A percentile compares a stretch with the other conserved stretches of the same genome.
Evolutionary conservation across 1,284 basidiomycete species (phyloP).

Genomic region (Lentinus polychrous): DNA sequence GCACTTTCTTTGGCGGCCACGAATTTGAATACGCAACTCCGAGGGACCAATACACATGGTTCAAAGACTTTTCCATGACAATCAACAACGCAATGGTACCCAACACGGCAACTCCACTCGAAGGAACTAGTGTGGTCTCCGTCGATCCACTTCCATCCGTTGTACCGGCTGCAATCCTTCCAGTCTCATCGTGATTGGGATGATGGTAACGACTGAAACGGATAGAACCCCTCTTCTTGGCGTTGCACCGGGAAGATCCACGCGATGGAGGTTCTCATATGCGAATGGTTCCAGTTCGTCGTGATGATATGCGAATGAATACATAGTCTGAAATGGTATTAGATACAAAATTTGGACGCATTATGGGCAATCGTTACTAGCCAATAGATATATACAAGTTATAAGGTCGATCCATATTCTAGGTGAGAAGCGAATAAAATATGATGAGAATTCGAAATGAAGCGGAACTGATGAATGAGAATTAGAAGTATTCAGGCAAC

Average conservation of each 20-base stretch:
- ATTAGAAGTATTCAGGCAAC: slow-evolving; percentile 7
- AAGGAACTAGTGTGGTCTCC: too few relatives aligned
- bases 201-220: too few relatives aligned
- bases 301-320: too few relatives aligned
- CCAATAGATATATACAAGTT: background rate
- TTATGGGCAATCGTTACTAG: background rate
- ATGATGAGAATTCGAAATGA: background rate
- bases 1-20: slow-evolving; percentile 79
- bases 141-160: too few relatives aligned
- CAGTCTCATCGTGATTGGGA: too few relatives aligned
- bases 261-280: too few relatives aligned
- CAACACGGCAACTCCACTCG: slow-evolving; percentile 1
- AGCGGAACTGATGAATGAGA: background rate
- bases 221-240: too few relatives aligned
- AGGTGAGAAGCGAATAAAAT: background rate
- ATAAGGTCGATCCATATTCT: background rate
- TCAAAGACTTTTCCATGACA: slow-evolving; percentile 53
- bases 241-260: too few relatives aligned
- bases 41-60: slow-evolving; percentile 66
- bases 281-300: too few relatives aligned
- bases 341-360: background rate
- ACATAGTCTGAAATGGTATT: too few relatives aligned
- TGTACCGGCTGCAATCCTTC: too few relatives aligned
- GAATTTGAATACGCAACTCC: slow-evolving; percentile 58
- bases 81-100: slow-evolving; percentile 15